phyloP scores from a whole-genome alignment of 768 basidiomycete genomes.

The Lactarius pseudohatsudake region DNA sequence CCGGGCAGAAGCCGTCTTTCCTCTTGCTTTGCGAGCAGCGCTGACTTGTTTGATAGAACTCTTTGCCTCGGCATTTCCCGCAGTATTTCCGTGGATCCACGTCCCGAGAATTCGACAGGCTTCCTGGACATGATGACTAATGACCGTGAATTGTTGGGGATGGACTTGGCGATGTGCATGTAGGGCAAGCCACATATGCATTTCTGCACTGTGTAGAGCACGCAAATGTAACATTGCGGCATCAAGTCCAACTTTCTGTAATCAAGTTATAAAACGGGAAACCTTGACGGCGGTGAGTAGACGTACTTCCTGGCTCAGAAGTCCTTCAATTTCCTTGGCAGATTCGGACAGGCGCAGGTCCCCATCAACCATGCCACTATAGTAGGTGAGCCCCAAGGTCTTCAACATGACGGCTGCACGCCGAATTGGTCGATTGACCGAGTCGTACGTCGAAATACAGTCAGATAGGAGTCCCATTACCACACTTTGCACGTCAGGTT shows the following conservation, averaged over 20 bases:
- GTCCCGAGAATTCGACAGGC: conserved; percentile 51
- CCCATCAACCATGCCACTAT: conserved; percentile 32
- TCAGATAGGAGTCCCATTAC: conserved; percentile 48
- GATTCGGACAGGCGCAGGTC: conserved; percentile 12
- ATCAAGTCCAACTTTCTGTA: conserved; percentile 37
- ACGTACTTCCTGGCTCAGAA: conserved; percentile 36
- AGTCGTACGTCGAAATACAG: conserved; percentile 49
- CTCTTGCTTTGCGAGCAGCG: conserved; percentile 23
- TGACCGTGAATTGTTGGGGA: conserved; percentile 43
- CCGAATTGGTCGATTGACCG: conserved; percentile 52
- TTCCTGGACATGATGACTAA: conserved; percentile 53
- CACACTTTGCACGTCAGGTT: conserved; percentile 49
- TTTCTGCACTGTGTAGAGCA: conserved; percentile 52
- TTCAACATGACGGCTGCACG: conserved; percentile 57
- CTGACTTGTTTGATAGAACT: conserved; percentile 21
- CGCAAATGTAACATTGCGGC: conserved; percentile 32
- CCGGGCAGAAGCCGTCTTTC: conserved; percentile 26
- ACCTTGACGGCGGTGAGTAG: not conserved
- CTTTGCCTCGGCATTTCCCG: conserved; percentile 7
- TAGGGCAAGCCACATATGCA: conserved; percentile 69
- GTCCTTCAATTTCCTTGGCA: conserved; percentile 38
- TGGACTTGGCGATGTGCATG: conserved; percentile 61
- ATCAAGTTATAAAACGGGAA: not conserved
- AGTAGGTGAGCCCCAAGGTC: conserved; percentile 54
- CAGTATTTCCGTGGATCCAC: conserved; percentile 33